phyloP scores from a whole-genome alignment of 2,329 filamentous ascomycete genomes.

The Kalaharituber pfeilii region DNA sequence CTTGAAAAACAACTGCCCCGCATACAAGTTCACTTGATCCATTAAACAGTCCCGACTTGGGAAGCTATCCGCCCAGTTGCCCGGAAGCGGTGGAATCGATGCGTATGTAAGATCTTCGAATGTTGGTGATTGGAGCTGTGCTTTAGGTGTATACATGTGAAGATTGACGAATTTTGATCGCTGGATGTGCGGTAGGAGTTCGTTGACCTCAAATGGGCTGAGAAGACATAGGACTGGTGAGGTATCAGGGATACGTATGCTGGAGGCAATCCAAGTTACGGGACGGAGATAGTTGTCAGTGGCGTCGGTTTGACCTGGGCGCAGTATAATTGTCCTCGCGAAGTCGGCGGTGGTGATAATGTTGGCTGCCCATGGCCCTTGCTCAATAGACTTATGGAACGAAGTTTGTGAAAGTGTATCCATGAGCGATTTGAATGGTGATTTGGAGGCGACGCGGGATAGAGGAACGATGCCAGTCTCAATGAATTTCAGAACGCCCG shows the following conservation, averaged over 20 bases:
- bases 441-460: background rate
- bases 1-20: background rate
- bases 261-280: slow-evolving; percentile 27
- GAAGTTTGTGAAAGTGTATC: background rate
- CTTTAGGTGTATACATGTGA: slow-evolving; percentile 26
- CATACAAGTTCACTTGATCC: background rate
- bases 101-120: slow-evolving; percentile 30
- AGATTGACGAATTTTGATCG: background rate
- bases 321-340: slow-evolving; percentile 2
- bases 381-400: slow-evolving; percentile 10
- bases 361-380: slow-evolving; percentile 5
- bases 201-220: slow-evolving; percentile 43
- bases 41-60: slow-evolving; percentile 20
- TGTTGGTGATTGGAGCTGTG: slow-evolving; percentile 25
- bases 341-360: slow-evolving; percentile 28
- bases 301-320: slow-evolving; percentile 29
- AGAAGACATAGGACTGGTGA: slow-evolving; percentile 29
- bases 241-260: slow-evolving; percentile 25
- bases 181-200: slow-evolving; percentile 2
- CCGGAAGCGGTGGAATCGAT: background rate
- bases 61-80: slow-evolving; percentile 10
- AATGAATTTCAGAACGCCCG: slow-evolving; percentile 12
- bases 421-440: background rate
- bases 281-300: slow-evolving; percentile 35
- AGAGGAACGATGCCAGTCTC: slow-evolving; percentile 5